Evolutionary conservation across 352 stramenopile species (phyloP), one percentile per base, ranked within the genome.

Genomic region (Globisporangium sylvaticum): DNA sequence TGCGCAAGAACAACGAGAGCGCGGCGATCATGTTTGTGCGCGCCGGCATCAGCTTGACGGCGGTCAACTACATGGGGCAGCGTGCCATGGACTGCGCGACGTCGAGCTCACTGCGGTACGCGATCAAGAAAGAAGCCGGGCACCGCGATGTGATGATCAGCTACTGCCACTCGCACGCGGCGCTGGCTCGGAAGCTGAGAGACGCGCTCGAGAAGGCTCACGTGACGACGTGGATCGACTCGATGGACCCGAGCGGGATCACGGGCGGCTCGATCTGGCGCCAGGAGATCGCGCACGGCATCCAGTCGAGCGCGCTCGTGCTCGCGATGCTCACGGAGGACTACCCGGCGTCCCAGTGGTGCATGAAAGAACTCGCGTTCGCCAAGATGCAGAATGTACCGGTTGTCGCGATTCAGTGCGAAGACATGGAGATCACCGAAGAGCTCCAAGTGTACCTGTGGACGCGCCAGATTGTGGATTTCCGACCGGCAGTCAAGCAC

Each of bases 131-230:
- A 64, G 87, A 90, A 29, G 87, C 87, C 10, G 87, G 87, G 0
- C 83, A 92, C 4, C 83, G 87, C 29, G 87, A 95, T 58, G 87
- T 95, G 7, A 95, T 95, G 87, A 95, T 95, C 62, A 95, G 87
- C 52, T 95, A 95, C 65, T 90, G 81, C 55, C 87, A 95, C 44
- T 87, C 87, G n/a, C 87, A 95, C 54, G 71, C 79, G 18, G 64
- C 72, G 5, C 70, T 95, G 55, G 87, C 87, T 20, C 75, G 77
- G 6, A 88, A 90, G 50, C 64, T 95, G 22, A 83, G 87, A 39
- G 79, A 92, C 37, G 78, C 80, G 5, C 58, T 95, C 25, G 87
- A 95, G 64, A 73, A 74, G 1, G 80, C 85, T 4, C 81, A 88
- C 55, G 77, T 95, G 20, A 95, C 87, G 22, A 95, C 87, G 29